A percentile compares a stretch with the other conserved stretches of the same genome.
These are phyloP conservation scores for Neopestalotiopsis clavispora DNA, from an alignment of 2,329 filamentous ascomycete genomes.

Conservation along the genomic window DNA sequence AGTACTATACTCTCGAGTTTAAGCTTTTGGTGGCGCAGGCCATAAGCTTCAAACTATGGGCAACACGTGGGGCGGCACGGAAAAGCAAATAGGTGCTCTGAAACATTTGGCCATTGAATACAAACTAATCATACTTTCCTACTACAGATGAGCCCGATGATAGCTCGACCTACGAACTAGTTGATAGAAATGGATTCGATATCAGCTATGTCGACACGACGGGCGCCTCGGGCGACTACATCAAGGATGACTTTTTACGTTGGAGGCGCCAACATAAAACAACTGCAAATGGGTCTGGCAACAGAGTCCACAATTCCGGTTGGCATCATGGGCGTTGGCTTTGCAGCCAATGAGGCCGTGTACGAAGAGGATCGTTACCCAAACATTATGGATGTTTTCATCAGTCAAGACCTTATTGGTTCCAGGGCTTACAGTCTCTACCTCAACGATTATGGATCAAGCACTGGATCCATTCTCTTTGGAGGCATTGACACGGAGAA, in stretches of 20 bases:
- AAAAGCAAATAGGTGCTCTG: background rate
- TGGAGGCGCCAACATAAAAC: conserved; percentile 50
- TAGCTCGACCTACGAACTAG: conserved; percentile 54
- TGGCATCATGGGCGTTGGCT: conserved; percentile 65
- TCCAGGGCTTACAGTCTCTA: conserved; percentile 69
- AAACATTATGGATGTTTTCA: conserved; percentile 69
- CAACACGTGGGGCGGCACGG: conserved; percentile 1
- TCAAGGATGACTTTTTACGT: conserved; percentile 63
- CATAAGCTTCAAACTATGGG: background rate
- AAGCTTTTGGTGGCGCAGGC: conserved; percentile 1
- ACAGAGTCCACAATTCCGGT: conserved; percentile 51
- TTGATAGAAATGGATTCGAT: conserved; percentile 52
- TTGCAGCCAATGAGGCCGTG: conserved; percentile 52
- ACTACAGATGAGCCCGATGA: conserved; percentile 43
- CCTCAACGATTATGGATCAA: conserved; percentile 55
- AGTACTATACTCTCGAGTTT: background rate
- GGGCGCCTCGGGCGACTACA: conserved; percentile 60
- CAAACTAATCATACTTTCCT: background rate
- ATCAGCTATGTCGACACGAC: conserved; percentile 67
- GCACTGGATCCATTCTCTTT: conserved; percentile 68
- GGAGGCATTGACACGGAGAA: conserved; percentile 73
- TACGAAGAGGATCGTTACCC: conserved; percentile 46
- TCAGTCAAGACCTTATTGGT: conserved; percentile 64
- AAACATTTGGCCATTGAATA: background rate
- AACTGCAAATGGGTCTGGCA: conserved; percentile 62